phyloP scores from a whole-genome alignment of 805 yeast species.

The Saccharomycopsis schoenii region DNA sequence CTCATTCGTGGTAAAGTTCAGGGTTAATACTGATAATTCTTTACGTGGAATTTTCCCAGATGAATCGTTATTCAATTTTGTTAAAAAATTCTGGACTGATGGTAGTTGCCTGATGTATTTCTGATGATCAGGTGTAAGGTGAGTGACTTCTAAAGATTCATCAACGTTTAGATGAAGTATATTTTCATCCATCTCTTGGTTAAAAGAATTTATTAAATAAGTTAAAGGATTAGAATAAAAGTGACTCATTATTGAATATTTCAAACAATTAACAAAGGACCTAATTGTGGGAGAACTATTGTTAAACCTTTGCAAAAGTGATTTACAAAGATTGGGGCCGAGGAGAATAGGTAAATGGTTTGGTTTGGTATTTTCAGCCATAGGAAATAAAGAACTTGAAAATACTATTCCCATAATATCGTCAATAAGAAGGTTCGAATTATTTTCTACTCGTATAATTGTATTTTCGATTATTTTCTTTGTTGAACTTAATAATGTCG shows the following conservation, averaged over 20 bases:
- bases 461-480: conserved; percentile 5
- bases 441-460: conserved; percentile 1
- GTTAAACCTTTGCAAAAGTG: background rate
- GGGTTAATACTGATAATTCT: background rate
- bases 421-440: background rate
- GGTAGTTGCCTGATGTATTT: conserved; percentile 5
- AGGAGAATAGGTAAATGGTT: background rate
- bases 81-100: conserved; percentile 8
- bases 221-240: conserved; percentile 8
- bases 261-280: conserved; percentile 7
- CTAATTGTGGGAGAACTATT: background rate
- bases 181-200: background rate
- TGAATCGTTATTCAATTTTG: background rate
- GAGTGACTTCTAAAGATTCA: background rate
- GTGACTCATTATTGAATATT: conserved; percentile 12
- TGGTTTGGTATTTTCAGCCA: background rate
- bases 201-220: background rate
- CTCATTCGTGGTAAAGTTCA: background rate
- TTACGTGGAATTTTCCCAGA: background rate
- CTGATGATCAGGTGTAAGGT: background rate
- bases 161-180: background rate
- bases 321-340: conserved; percentile 6
- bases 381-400: background rate
- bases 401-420: conserved; percentile 2
- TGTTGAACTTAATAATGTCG: background rate